These are phyloP conservation scores for Lactarius pseudohatsudake DNA, from an alignment of 768 basidiomycete species.

Conservation along the genomic window DNA sequence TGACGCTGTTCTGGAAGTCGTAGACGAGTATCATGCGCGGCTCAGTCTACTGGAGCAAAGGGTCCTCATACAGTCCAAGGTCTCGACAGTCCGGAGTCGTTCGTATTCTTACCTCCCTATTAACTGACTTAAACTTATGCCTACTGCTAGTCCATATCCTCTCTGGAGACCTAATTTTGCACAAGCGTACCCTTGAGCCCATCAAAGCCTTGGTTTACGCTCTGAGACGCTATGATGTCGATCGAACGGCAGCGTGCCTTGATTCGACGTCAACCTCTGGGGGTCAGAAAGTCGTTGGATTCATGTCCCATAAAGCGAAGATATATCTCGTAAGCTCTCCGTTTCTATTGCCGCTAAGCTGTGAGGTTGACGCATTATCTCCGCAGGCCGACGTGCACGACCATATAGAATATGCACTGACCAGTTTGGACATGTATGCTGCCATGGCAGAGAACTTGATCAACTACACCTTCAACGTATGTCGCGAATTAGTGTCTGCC, in stretches of 20 bases:
- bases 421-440: constrained; percentile 71
- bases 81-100: constrained; percentile 61
- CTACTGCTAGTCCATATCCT: constrained; percentile 62
- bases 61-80: constrained; percentile 58
- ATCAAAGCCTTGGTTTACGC: constrained; percentile 69
- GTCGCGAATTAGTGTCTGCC: constrained; percentile 28
- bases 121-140: neutral
- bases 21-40: constrained; percentile 65
- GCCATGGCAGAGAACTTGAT: constrained; percentile 71
- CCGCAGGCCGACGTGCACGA: constrained; percentile 69
- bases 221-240: constrained; percentile 65
- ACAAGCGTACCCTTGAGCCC: constrained; percentile 72
- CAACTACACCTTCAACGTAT: constrained; percentile 70
- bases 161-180: constrained; percentile 69
- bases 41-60: constrained; percentile 60
- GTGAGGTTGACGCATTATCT: neutral
- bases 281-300: constrained; percentile 48
- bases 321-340: constrained; percentile 55
- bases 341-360: constrained; percentile 5
- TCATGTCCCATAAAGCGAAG: constrained; percentile 67
- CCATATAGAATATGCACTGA: constrained; percentile 71
- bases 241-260: constrained; percentile 59
- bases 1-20: constrained; percentile 64
- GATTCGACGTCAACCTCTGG: constrained; percentile 36
- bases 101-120: constrained; percentile 29